These are phyloP conservation scores for Sarcodon sp. DNA, from an alignment of 768 basidiomycete species.

Conservation along the genomic window DNA sequence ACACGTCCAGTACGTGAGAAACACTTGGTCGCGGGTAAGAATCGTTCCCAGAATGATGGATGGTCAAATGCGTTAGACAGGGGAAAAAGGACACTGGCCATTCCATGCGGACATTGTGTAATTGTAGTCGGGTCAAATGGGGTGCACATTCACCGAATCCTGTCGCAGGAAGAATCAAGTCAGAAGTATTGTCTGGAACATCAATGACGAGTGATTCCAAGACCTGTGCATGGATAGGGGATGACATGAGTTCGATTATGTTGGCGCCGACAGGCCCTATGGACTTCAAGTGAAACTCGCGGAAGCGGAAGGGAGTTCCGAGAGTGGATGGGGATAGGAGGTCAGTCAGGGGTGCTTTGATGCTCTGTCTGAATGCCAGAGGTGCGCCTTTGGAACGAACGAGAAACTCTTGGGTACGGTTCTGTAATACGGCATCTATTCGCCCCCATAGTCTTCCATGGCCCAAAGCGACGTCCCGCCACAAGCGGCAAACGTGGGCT, in stretches of 20 bases:
- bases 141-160: conserved; percentile 1
- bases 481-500: conserved; percentile 2
- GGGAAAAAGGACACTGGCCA: conserved; percentile 2
- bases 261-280: neutral
- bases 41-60: neutral
- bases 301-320: neutral
- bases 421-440: neutral
- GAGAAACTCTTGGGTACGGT: neutral
- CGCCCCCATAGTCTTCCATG: conserved; percentile 1
- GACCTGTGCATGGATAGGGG: neutral
- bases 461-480: conserved; percentile 3
- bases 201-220: conserved; percentile 3
- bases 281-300: neutral
- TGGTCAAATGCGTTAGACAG: conserved; percentile 2
- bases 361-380: neutral
- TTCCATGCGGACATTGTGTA: conserved; percentile 1
- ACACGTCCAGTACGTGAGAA: conserved; percentile 1
- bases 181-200: neutral
- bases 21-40: neutral
- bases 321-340: neutral
- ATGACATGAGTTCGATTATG: neutral
- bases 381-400: conserved; percentile 1
- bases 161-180: neutral
- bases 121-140: neutral
- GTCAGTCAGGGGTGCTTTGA: neutral